Conservation (phyloP, 257 asterid species). For the Solanum bukasovii region DNA sequence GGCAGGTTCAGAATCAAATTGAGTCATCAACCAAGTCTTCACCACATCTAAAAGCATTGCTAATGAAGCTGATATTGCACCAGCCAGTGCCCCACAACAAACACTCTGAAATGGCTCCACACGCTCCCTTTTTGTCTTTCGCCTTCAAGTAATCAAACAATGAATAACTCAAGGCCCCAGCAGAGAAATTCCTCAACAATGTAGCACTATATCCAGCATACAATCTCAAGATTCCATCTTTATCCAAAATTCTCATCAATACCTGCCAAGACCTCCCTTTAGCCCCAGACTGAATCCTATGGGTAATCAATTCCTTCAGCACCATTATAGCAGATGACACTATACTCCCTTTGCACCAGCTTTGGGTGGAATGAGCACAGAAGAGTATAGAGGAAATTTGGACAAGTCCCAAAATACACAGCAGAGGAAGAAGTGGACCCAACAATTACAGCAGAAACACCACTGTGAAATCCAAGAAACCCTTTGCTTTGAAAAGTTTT, state of each 20-base stretch:
- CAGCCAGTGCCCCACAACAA: conserved; percentile 81
- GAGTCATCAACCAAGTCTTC: conserved; percentile 91
- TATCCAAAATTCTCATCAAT: conserved; percentile 56
- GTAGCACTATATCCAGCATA: conserved; percentile 93
- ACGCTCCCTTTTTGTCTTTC: conserved; percentile 23
- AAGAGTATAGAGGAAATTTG: conserved; percentile 35
- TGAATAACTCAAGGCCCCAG: conserved; percentile 86
- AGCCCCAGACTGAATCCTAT: conserved; percentile 92
- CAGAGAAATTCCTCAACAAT: conserved; percentile 80
- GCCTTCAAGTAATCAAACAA: conserved; percentile 86
- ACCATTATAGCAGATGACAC: conserved; percentile 89
- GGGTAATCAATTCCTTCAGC: conserved; percentile 75
- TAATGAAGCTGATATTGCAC: conserved; percentile 75
- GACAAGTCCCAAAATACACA: conserved; percentile 86
- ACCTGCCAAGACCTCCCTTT: conserved; percentile 94
- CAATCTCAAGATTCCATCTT: conserved; percentile 74
- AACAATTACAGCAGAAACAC: conserved; percentile 82
- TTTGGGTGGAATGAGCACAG: conserved; percentile 71
- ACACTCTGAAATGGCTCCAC: conserved; percentile 84
- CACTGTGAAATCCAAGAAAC: conserved; percentile 63
- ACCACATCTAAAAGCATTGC: conserved; percentile 85
- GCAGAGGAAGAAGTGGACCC: conserved; percentile 90
- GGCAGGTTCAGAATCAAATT: conserved; percentile 47
- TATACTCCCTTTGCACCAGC: conserved; percentile 91
- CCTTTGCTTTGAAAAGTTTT: conserved; percentile 67